phyloP scores from a whole-genome alignment of 768 basidiomycete genomes.

The Lactifluus volemus region DNA sequence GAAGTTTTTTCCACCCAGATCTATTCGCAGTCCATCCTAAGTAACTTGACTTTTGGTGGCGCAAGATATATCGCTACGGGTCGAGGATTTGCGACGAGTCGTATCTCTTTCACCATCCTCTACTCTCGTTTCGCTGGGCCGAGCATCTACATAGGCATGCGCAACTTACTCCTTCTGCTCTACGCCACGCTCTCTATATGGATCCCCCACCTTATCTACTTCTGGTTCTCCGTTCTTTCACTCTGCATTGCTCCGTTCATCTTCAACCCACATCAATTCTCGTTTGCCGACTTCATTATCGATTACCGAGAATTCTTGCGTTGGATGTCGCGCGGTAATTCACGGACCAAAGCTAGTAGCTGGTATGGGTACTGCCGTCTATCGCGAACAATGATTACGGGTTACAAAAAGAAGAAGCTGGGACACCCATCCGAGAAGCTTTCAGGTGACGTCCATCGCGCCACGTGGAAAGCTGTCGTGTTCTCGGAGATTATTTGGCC shows the following conservation, averaged over 20 bases:
- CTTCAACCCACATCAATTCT: slow-evolving; percentile 99
- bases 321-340: slow-evolving; percentile 99
- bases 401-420: slow-evolving; percentile 98
- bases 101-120: slow-evolving; percentile 91
- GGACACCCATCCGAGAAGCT: slow-evolving; percentile 97
- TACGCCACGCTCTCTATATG: slow-evolving; percentile 89
- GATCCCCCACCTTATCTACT: slow-evolving; percentile 94
- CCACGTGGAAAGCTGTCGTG: slow-evolving; percentile 76
- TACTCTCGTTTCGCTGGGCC: slow-evolving; percentile 99
- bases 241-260: slow-evolving; percentile 95
- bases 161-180: slow-evolving; percentile 82
- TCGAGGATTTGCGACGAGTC: slow-evolving; percentile 95
- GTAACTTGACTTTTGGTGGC: slow-evolving; percentile 95
- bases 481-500: slow-evolving; percentile 80
- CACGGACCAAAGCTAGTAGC: slow-evolving; percentile 90
- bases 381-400: slow-evolving; percentile 94
- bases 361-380: slow-evolving; percentile 99
- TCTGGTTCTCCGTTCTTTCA: slow-evolving; percentile 95
- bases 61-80: slow-evolving; percentile 99
- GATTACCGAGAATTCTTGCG: slow-evolving; percentile 97
- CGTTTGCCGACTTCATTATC: slow-evolving; percentile 93
- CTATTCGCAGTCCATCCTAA: slow-evolving; percentile 93
- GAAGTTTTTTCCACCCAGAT: slow-evolving; percentile 99
- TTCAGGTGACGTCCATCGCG: slow-evolving; percentile 89
- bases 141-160: slow-evolving; percentile 98